A percentile compares a stretch with the other conserved stretches of the same genome.
phyloP scores from a whole-genome alignment of 768 basidiomycete species.

The Psilocybe tampanensis region DNA sequence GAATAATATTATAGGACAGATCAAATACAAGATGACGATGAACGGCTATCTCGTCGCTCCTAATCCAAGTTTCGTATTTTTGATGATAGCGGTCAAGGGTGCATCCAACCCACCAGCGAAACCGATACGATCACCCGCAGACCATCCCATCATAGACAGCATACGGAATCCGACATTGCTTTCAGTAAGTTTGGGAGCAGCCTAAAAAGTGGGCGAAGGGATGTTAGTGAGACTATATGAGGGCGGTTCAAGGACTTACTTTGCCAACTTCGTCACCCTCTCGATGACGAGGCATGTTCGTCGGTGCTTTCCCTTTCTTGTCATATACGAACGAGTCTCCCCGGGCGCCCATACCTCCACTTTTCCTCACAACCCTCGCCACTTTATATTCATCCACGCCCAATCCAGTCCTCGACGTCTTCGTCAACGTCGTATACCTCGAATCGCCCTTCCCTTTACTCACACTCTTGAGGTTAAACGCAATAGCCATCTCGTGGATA shows the following conservation, averaged over 20 bases:
- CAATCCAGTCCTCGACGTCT: conserved; percentile 62
- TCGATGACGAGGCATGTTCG: conserved; percentile 49
- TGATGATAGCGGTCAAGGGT: conserved; percentile 84
- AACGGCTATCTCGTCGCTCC: conserved; percentile 54
- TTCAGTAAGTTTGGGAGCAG: conserved; percentile 79
- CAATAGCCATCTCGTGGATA: conserved; percentile 79
- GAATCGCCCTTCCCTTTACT: conserved; percentile 71
- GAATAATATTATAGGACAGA: no score
- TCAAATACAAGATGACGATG: background rate
- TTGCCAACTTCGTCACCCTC: conserved; percentile 92
- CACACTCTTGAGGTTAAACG: conserved; percentile 76
- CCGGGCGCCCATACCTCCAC: conserved; percentile 33
- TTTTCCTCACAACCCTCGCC: conserved; percentile 40
- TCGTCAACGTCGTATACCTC: conserved; percentile 77
- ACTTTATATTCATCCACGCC: conserved; percentile 65
- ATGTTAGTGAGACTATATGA: no score
- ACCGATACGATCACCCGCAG: conserved; percentile 81
- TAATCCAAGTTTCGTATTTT: conserved; percentile 82
- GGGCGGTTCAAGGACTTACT: no score
- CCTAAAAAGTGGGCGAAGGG: no score
- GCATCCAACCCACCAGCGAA: conserved; percentile 63
- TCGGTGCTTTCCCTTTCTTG: conserved; percentile 27
- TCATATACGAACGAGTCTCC: conserved; percentile 37
- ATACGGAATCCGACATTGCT: conserved; percentile 87
- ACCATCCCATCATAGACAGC: conserved; percentile 91